Evolutionary conservation across 768 basidiomycete genomes (phyloP).

Genomic region (Clathrus columnatus): DNA sequence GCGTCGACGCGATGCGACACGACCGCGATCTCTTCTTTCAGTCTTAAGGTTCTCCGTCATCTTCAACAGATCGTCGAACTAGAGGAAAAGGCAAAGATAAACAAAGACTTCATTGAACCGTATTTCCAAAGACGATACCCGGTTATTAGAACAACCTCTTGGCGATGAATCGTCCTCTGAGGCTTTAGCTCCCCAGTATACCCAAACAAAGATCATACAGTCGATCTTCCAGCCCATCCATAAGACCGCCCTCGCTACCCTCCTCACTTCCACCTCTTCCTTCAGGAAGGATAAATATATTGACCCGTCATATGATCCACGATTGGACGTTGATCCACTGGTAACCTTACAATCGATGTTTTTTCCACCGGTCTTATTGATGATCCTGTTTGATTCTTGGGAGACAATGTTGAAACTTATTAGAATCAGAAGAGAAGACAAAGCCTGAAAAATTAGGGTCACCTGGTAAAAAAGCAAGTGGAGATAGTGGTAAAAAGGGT

Average conservation of each 20-base stretch:
- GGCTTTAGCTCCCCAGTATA: conserved; percentile 23
- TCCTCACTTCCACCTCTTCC: conserved; percentile 41
- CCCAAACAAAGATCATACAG: conserved; percentile 6
- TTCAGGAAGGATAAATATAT: conserved; percentile 99
- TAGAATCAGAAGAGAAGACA: conserved; percentile 68
- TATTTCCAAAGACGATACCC: too few species aligned
- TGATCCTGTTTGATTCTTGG: conserved; percentile 83
- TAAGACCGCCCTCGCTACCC: conserved; percentile 2
- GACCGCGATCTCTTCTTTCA: conserved; percentile 14
- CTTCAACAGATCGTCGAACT: not conserved
- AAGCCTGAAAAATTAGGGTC: conserved; percentile 61
- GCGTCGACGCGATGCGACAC: conserved; percentile 16
- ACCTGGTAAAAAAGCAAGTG: conserved; percentile 14
- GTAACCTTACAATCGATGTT: conserved; percentile 40
- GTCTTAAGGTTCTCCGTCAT: not conserved
- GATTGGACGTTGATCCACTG: conserved; percentile 74
- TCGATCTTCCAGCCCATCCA: conserved; percentile 15
- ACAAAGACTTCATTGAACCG: not conserved
- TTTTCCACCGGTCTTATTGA: conserved; percentile 71
- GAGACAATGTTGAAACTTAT: conserved; percentile 89
- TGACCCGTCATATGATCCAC: conserved; percentile 80
- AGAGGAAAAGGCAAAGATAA: not conserved
- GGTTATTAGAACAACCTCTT: conserved; percentile 25
- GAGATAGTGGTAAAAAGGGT: conserved; percentile 30
- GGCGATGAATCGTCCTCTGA: conserved; percentile 8